phyloP scores from a whole-genome alignment of 768 basidiomycete species.

The Tylopilus felleus region DNA sequence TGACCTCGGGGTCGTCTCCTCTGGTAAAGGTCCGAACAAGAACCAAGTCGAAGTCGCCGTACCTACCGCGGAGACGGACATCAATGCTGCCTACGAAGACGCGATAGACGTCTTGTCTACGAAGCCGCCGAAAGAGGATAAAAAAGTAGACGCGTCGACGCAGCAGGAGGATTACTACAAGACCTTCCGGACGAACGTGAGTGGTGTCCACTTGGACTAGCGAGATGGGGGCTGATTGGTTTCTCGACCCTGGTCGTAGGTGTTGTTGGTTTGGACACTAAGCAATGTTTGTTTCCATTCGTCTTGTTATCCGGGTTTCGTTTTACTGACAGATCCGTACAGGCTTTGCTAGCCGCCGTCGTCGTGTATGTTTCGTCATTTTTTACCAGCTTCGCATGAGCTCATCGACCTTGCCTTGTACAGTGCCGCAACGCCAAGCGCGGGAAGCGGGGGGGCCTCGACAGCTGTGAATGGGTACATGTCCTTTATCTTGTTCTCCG shows the following conservation, averaged over 20 bases:
- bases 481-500: background rate
- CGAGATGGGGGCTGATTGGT: conserved; percentile 9
- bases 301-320: background rate
- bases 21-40: conserved; percentile 51
- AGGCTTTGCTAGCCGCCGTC: conserved; percentile 71
- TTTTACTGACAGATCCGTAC: conserved; percentile 8
- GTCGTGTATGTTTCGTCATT: conserved; percentile 56
- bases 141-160: conserved; percentile 57
- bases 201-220: conserved; percentile 11
- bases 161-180: conserved; percentile 85
- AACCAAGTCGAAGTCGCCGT: conserved; percentile 84
- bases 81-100: conserved; percentile 86
- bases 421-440: background rate
- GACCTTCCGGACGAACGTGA: conserved; percentile 81
- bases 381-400: background rate
- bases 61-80: conserved; percentile 84
- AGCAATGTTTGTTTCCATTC: conserved; percentile 58
- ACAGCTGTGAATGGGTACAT: background rate
- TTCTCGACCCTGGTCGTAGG: conserved; percentile 34
- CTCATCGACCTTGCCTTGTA: background rate
- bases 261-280: conserved; percentile 84
- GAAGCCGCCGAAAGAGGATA: conserved; percentile 72
- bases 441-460: background rate
- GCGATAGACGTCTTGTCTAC: conserved; percentile 80
- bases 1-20: conserved; percentile 80